These are phyloP conservation scores for Heritiera littoralis DNA, from an alignment of 345 rosid species.

Conservation along the genomic window DNA sequence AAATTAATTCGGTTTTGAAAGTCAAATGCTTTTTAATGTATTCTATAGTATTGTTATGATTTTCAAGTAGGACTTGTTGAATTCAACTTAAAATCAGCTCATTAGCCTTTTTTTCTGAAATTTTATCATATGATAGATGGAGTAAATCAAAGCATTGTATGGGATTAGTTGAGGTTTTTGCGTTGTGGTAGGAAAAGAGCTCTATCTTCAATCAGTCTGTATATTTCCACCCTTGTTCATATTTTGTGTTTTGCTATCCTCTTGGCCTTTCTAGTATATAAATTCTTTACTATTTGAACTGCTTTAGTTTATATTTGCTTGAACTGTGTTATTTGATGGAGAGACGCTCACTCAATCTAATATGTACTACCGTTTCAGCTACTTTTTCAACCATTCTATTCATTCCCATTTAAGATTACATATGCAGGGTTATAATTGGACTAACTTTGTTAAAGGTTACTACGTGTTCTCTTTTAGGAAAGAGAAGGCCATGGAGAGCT, in stretches of 20 bases:
- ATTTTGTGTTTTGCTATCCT: not conserved
- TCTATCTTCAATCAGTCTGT: not conserved
- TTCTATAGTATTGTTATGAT: not conserved
- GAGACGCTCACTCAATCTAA: not conserved
- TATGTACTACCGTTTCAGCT: not conserved
- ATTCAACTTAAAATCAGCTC: not conserved
- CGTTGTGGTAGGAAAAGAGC: not conserved
- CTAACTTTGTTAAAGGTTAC: not conserved
- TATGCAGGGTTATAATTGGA: not conserved
- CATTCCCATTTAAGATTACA: not conserved
- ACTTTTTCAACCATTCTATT: not conserved
- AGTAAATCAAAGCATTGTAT: not conserved
- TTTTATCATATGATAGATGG: not conserved
- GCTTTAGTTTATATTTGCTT: not conserved
- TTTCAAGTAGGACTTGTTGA: not conserved
- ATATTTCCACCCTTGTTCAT: not conserved
- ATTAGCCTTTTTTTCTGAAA: not conserved
- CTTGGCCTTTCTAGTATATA: not conserved
- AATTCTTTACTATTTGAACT: not conserved
- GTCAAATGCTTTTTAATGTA: not conserved
- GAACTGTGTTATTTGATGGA: not conserved
- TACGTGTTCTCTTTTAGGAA: constrained; percentile 45
- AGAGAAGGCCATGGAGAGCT: constrained; percentile 84
- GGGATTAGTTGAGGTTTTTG: not conserved
- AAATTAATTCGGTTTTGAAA: not conserved